Base-by-base conservation (phyloP, 2,329 filamentous ascomycete species). In the Sporothrix pseudoabietina region DNA sequence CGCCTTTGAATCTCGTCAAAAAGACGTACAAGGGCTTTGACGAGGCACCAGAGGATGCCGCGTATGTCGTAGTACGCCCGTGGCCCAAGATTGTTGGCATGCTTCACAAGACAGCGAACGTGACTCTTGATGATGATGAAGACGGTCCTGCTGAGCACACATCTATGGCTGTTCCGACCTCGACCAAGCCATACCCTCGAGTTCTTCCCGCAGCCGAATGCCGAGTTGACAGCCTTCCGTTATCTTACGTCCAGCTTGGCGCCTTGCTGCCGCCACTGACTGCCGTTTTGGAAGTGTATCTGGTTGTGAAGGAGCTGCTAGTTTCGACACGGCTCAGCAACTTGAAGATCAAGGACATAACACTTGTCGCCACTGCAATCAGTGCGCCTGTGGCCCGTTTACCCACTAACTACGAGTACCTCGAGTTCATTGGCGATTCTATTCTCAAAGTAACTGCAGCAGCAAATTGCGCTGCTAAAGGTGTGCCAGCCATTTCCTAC, bases 341-440 rank as follows among this genome's bases (percentile, higher is more conserved):
- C 1, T 80, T 94, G 0, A 78, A 79, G 0, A 86, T 95, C 49
- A 80, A 80, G 0, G 81, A 91, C 75, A 76, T 88, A 3, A 80
- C 82, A 0, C 82, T 91, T 47, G 79, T 97, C 0, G 79, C 89
- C 1, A 90, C 88, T 10, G 94, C 94, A 0, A 90, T 97, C 69
- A 92, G 87, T 69, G 84, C 92, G 0, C 88, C 90, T 0, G 85
- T 84, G 1, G 89, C 92, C 0, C 78, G 81, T 2, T 89, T 90
- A 66, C 80, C 82, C 0, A 86, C 85, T 0, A 87, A 97, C 76
- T 98, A 98, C 78, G 92, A 98, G 77, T 86, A 92, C 2, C 83
- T 97, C 0, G 96, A 98, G 79, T 97, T 97, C 77, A 83, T 98
- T 0, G 96, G 96, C 0, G 95, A 98, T 78, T 90, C 89, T 0